phyloP scores from a whole-genome alignment of 768 basidiomycete species.

The Baorangia bicolor region DNA sequence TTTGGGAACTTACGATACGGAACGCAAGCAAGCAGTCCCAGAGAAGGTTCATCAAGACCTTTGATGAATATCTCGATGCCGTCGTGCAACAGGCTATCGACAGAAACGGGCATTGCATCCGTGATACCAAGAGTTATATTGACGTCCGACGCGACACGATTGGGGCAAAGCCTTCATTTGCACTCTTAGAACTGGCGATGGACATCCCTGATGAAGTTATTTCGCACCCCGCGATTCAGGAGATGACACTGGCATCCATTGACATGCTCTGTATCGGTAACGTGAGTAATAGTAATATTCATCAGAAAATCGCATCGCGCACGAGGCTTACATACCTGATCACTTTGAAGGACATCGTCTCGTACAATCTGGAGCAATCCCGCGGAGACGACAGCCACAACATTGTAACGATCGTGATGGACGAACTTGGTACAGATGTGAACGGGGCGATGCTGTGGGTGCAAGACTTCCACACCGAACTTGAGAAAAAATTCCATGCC shows the following conservation, averaged over 20 bases:
- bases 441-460: constrained; percentile 19
- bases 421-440: constrained; percentile 27
- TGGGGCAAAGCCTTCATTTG: not conserved
- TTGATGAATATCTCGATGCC: constrained; percentile 1
- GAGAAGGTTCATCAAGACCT: constrained; percentile 1
- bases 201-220: constrained; percentile 41
- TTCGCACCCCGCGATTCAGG: constrained; percentile 36
- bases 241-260: constrained; percentile 26
- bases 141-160: constrained; percentile 39
- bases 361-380: constrained; percentile 36
- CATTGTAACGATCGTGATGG: constrained; percentile 51
- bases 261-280: constrained; percentile 41
- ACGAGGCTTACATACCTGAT: not conserved
- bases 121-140: constrained; percentile 41
- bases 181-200: constrained; percentile 28
- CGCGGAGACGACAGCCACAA: constrained; percentile 33
- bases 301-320: not conserved
- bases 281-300: constrained; percentile 17
- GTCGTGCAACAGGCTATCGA: constrained; percentile 4
- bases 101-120: constrained; percentile 21
- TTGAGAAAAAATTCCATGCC: constrained; percentile 5
- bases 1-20: constrained; percentile 11
- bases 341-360: constrained; percentile 25
- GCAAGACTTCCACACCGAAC: constrained; percentile 5
- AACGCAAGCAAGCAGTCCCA: constrained; percentile 2